Conservation (phyloP, 768 basidiomycete genomes). For the Mrakia gelida region DNA sequence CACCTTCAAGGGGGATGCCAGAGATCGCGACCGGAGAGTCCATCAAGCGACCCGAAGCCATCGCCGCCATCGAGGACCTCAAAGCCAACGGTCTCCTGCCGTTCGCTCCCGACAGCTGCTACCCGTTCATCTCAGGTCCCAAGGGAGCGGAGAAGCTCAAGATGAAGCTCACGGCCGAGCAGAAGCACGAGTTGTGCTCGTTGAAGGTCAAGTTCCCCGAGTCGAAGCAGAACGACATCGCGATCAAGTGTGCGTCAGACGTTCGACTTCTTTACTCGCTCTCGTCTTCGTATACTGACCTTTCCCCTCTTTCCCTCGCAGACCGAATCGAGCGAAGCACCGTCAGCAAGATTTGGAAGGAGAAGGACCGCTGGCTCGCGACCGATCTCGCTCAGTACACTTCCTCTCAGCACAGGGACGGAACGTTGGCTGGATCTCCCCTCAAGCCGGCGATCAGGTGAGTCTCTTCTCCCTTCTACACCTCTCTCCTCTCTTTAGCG, state of each 20-base stretch:
- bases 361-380: constrained; percentile 73
- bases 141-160: constrained; percentile 29
- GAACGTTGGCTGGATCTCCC: constrained; percentile 33
- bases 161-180: constrained; percentile 58
- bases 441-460: constrained; percentile 11
- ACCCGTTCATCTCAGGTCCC: neutral
- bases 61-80: constrained; percentile 1
- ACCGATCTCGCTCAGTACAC: constrained; percentile 1
- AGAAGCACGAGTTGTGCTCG: constrained; percentile 69
- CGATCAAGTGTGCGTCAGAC: constrained; percentile 48
- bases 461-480: neutral
- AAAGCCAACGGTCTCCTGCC: neutral
- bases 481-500: neutral
- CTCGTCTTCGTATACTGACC: neutral
- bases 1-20: neutral
- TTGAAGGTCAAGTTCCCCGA: constrained; percentile 62
- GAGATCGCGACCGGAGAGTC: constrained; percentile 6
- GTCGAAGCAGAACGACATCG: constrained; percentile 79
- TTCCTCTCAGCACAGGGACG: constrained; percentile 44
- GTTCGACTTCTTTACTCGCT: neutral
- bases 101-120: neutral
- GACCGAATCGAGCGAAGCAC: constrained; percentile 81
- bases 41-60: constrained; percentile 3
- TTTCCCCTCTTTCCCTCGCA: neutral
- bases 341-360: constrained; percentile 86